phyloP scores from a whole-genome alignment of 192 early-diverging fungal species.

The Linnemannia zychae region DNA sequence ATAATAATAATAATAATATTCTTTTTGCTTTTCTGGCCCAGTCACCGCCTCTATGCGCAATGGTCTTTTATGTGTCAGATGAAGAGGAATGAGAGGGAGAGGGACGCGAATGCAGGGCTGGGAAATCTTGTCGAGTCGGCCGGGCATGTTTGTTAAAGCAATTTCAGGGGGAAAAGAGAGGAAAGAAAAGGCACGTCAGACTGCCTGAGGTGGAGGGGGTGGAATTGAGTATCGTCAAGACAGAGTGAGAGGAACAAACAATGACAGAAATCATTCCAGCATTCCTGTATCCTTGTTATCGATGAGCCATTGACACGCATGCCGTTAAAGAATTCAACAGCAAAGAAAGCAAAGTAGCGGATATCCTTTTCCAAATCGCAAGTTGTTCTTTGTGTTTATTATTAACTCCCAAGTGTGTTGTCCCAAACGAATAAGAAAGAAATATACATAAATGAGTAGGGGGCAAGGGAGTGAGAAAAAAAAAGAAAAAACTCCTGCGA shows the following conservation, averaged over 20 bases:
- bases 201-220: not conserved
- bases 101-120: not conserved
- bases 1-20: not conserved
- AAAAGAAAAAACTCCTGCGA: not conserved
- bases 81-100: not conserved
- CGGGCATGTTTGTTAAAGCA: not conserved
- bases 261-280: no score
- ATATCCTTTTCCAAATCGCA: slow-evolving; percentile 4
- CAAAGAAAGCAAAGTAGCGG: not conserved
- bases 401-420: not conserved
- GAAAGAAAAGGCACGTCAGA: not conserved
- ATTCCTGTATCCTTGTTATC: not conserved
- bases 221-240: not conserved
- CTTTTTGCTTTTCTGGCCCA: not conserved
- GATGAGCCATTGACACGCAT: not conserved
- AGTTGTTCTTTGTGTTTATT: not conserved
- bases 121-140: not conserved
- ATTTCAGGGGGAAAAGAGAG: slow-evolving; percentile 1
- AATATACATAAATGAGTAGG: not conserved
- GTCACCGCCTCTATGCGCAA: not conserved
- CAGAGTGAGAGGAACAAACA: not conserved
- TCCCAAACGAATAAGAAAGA: not conserved
- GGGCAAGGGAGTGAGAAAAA: not conserved
- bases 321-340: not conserved
- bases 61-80: no score